Percentiles rank a stretch among this genome's conserved stretches.
phyloP scores from a whole-genome alignment of 2,329 filamentous ascomycete species.

The Fusarium sp. region DNA sequence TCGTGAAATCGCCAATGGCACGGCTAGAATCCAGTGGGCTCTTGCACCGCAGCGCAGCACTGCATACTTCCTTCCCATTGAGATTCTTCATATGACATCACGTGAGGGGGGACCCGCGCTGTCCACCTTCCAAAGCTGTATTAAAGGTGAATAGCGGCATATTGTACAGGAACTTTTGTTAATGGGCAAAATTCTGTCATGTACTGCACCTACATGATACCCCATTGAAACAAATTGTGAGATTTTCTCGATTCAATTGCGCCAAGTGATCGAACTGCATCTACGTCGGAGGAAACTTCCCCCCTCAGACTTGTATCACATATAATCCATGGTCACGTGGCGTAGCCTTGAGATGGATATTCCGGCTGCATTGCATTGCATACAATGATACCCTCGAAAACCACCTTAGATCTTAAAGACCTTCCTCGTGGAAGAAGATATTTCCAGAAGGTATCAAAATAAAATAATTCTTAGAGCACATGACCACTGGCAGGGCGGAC shows the following conservation, averaged over 20 bases:
- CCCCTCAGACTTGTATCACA: not conserved
- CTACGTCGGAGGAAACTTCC: not conserved
- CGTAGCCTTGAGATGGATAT: not conserved
- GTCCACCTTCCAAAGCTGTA: conserved; percentile 27
- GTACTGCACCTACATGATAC: not conserved
- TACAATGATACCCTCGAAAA: not conserved
- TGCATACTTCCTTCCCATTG: conserved; percentile 2
- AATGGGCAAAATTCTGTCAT: not conserved
- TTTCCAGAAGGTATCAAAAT: not conserved
- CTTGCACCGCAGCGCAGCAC: conserved; percentile 6
- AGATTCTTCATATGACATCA: conserved; percentile 34
- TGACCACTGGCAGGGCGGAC: not conserved
- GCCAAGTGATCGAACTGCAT: not conserved
- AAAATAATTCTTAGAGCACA: not conserved
- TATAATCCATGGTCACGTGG: conserved; percentile 5
- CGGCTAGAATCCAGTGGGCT: conserved; percentile 19
- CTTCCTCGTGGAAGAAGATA: not conserved
- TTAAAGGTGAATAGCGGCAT: conserved; percentile 16
- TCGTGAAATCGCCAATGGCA: conserved; percentile 27
- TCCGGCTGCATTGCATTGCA: not conserved
- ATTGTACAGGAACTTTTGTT: conserved; percentile 20
- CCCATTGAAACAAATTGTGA: conserved; percentile 10
- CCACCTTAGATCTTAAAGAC: not conserved
- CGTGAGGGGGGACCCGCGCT: conserved; percentile 19
- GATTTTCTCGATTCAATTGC: not conserved